These are phyloP conservation scores for Phaeomoniella chlamydospora DNA, from an alignment of 2,329 filamentous ascomycete genomes.

Conservation along the genomic window DNA sequence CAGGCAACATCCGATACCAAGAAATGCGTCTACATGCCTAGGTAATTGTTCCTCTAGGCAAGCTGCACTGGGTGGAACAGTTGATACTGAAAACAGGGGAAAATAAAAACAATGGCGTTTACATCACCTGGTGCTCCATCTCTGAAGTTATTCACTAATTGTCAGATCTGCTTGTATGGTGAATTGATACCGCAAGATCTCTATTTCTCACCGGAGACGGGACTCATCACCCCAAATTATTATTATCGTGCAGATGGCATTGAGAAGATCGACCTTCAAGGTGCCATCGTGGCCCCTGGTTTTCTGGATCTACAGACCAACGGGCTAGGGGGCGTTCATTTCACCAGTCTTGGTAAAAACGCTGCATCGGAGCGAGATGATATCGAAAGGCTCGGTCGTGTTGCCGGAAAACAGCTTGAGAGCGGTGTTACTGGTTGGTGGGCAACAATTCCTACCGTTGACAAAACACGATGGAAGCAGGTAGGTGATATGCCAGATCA, in stretches of 20 bases:
- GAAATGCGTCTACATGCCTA: no score
- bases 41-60: no score
- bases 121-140: slow-evolving; percentile 2
- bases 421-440: slow-evolving; percentile 10
- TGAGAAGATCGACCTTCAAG: slow-evolving; percentile 28
- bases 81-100: no score
- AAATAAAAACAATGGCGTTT: background rate
- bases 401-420: slow-evolving; percentile 5
- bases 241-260: slow-evolving; percentile 7
- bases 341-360: slow-evolving; percentile 6
- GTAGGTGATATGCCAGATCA: slow-evolving; percentile 2
- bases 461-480: slow-evolving; percentile 7
- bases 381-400: slow-evolving; percentile 3
- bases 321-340: slow-evolving; percentile 23
- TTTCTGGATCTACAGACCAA: slow-evolving; percentile 43
- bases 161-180: slow-evolving; percentile 7
- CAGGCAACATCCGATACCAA: no score
- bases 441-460: slow-evolving; percentile 10
- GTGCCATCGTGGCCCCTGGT: slow-evolving; percentile 37
- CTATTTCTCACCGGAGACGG: slow-evolving; percentile 7
- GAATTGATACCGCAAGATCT: slow-evolving; percentile 9
- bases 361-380: slow-evolving; percentile 2
- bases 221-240: slow-evolving; percentile 9
- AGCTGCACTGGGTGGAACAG: no score
- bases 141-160: slow-evolving; percentile 9